These are phyloP conservation scores for Acacia concinna DNA, from an alignment of 331 rosid genomes.

Conservation along the genomic window DNA sequence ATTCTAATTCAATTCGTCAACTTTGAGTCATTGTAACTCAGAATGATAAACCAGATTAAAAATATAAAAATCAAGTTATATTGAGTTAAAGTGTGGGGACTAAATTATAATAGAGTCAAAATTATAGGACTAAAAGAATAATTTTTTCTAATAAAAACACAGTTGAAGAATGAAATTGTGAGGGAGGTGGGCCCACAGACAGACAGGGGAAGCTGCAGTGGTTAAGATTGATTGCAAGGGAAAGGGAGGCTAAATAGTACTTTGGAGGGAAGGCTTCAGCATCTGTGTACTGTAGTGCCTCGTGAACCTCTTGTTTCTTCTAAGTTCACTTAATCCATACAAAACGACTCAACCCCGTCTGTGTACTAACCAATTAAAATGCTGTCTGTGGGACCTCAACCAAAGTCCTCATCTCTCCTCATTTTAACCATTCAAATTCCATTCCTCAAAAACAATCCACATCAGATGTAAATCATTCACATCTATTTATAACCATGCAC, in stretches of 20 bases:
- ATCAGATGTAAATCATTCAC: neutral
- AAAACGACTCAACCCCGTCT: neutral
- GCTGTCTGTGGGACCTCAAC: neutral
- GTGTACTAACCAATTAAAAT: neutral
- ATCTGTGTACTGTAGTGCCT: neutral
- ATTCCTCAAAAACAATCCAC: no score
- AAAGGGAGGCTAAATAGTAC: neutral
- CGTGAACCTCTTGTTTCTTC: neutral
- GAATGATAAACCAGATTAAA: no score
- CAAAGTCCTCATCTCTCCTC: neutral
- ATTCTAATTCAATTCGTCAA: no score
- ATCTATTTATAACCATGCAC: neutral
- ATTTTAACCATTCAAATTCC: neutral
- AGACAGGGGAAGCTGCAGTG: neutral
- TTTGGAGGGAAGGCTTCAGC: no score
- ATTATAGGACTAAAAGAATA: no score
- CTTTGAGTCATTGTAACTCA: no score
- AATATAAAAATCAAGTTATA: no score
- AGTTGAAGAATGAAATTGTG: neutral
- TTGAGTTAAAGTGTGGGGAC: no score
- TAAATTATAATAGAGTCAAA: no score
- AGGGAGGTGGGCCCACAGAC: neutral
- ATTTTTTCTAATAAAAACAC: neutral
- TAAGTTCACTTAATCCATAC: neutral
- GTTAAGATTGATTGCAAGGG: neutral